Base-by-base conservation (phyloP, 805 yeast genomes). In the Saccharomycopsis oosterbeekiorum region DNA sequence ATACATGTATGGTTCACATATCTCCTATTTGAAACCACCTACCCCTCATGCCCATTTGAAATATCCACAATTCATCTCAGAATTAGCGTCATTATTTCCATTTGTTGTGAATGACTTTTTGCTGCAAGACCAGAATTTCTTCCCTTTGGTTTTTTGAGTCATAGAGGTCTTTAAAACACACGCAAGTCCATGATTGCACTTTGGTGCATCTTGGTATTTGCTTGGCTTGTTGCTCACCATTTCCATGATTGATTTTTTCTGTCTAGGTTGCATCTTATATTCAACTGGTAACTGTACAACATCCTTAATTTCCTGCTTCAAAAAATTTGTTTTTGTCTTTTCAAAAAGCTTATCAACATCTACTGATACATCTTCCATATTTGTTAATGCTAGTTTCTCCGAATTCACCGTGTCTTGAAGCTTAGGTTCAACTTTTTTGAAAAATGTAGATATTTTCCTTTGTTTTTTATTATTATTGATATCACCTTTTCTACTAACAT, bases 81-180 rank as follows among this genome's bases (percentile, higher is more conserved):
- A 39, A 56, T 71, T 68, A 17, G 67, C 67, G 9, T 62, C 64
- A 15, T 50, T 41, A 15, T 41, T 40, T 59, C 43, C 37, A 17
- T 58, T 61, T n/a, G 15, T 55, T 34, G 43, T 34, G 6, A 57
- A 5, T 66, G 63, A 29, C 64, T 65, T 21, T 76, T 76, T 65
- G 69, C 66, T 1, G 67, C 86, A 83, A 24, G 80, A 74, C 85
- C 85, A 83, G 65, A 83, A 83, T 64, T 77, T 79, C 59, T 72
- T 74, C 0, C 85, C 85, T 43, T 73, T 76, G 61, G 79, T 79
- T 29, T 71, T 69, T 3, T 68, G 59, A 0, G 79, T 78, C 65
- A 70, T 75, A 0, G 83, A 80, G 0, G 81, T 76, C 63, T 78
- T 73, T 55, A 82, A 64, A 3, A 76, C 70, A 40, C 84, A 76